Evolutionary conservation across 2,329 filamentous ascomycete genomes (phyloP), one percentile per base, ranked within the genome.

Genomic region (Neopestalotiopsis clavispora): DNA sequence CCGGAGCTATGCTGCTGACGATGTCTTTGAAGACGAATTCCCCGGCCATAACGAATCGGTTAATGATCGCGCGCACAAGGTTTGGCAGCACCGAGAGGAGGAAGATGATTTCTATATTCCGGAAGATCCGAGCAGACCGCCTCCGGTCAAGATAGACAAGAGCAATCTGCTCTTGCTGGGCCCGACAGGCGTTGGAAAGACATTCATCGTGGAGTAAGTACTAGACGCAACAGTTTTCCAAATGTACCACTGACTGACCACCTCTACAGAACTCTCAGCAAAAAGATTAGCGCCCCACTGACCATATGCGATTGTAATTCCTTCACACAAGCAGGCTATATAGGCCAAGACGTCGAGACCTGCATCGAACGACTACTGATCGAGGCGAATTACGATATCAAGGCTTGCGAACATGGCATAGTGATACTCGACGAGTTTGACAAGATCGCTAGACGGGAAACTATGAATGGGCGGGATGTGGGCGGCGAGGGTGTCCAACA

Each of bases 401-500:
- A 90, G 69, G 90, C 92, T 67, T 92, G 94, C 7, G 95, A 99
- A 78, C 89, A 93, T 66, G 96, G 96, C 4, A 98, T 99, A 68
- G 94, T 99, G 61, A 96, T 97, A 68, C 85, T 99, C 23, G 96
- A 99, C 74, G 96, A 99, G 81, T 94, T 99, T 67, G 96, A 99
- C 84, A 99, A 99, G 82, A 95, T 98, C 69, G 95, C 96, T 1
- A 93, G 93, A 49, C 90, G 94, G 32, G 95, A 96, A 78, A 92
- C 95, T 17, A 90, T 90, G 70, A 94, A 97, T 70, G 95, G 95
- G 23, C 93, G 97, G 74, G 96, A 99, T 76, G 96, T 99, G 2
- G 93, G 95, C 20, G 96, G 96, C 28, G 96, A 98, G 83, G 96
- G 96, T 66, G 96, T 98, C 0, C 96, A 99, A 77, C 96, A 99